A percentile compares a stretch with the other conserved stretches of the same genome.
Conservation (phyloP, 306 rosid species). For the Vachellia collinsii region DNA sequence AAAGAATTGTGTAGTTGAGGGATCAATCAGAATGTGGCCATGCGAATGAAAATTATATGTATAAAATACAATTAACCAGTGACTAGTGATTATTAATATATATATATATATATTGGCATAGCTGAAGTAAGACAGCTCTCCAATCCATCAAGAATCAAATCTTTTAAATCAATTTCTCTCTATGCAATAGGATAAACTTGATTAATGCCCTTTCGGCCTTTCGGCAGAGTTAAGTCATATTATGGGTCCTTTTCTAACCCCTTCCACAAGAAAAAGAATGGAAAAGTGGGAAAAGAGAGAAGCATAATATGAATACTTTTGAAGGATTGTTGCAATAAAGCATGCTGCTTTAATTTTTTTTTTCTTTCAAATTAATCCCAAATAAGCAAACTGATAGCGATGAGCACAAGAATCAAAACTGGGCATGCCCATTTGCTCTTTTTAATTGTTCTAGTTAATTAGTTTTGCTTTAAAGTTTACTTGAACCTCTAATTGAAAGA, state of each 20-base stretch:
- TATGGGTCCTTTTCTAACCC: slow-evolving; percentile 22
- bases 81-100: not conserved
- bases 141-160: slow-evolving; percentile 29
- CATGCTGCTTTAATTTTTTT: not conserved
- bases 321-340: not conserved
- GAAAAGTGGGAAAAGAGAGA: not conserved
- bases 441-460: not conserved
- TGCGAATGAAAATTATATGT: not conserved
- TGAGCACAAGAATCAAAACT: not conserved
- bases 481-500: no score
- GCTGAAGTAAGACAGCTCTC: slow-evolving; percentile 35
- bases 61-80: slow-evolving; percentile 15
- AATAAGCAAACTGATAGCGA: slow-evolving; percentile 7
- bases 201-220: slow-evolving; percentile 25
- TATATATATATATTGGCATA: not conserved
- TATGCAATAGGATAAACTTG: slow-evolving; percentile 21
- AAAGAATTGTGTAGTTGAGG: slow-evolving; percentile 8
- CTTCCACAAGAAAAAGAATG: slow-evolving; percentile 19
- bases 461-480: not conserved
- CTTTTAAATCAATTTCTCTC: slow-evolving; percentile 5
- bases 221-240: slow-evolving; percentile 38
- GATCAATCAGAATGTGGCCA: slow-evolving; percentile 9
- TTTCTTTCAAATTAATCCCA: not conserved
- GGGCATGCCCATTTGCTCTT: not conserved
- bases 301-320: not conserved